Evolutionary conservation across 805 yeast species (phyloP), one percentile per base, ranked within the genome.

Genomic region (Peterozyma toletana): DNA sequence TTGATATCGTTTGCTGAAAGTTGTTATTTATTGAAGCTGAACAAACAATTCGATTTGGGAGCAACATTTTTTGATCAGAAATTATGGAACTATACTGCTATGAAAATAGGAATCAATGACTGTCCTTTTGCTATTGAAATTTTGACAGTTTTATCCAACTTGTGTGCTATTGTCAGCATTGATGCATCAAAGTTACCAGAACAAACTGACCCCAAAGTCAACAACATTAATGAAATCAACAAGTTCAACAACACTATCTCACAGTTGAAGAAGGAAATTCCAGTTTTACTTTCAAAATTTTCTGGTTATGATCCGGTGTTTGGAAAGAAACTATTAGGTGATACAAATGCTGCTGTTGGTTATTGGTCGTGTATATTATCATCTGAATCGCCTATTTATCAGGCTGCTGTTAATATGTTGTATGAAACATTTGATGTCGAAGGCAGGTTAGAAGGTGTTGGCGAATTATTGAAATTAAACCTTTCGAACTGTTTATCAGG

Each of bases 401-500:
- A 86, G 55, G 71, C 82, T 1, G 83, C 90, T 1, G 71, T 85
- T 5, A 83, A 83, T 48, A 69, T 87, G 16, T 58, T 89, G 3
- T 83, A 84, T 53, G 91, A 86, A 50, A 77, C 86, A 0, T 84
- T 77, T 58, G 95, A 88, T 58, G 86, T 81, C 11, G 80, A 78
- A 44, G 96, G 90, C 14, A 73, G 96, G 53, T 63, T 77, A 33
- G 95, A 86, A 58, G 87, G 89, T 33, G 68, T 86, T n/a, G 75
- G 70, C 39, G 72, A 70, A 3, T 56, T 81, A 33, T 61, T 89
- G 21, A 59, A 60, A 9, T 55, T 63, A 9, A 68, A 75, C 44
- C 56, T 81, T 11, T 54, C 61, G 2, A 56, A 63, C 7, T 71
- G 80, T 9, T 52, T 88, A 5, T 51, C 51, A 3, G 77, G 88